Conservation (phyloP, 257 asterid species). For the Verbena officinalis region DNA sequence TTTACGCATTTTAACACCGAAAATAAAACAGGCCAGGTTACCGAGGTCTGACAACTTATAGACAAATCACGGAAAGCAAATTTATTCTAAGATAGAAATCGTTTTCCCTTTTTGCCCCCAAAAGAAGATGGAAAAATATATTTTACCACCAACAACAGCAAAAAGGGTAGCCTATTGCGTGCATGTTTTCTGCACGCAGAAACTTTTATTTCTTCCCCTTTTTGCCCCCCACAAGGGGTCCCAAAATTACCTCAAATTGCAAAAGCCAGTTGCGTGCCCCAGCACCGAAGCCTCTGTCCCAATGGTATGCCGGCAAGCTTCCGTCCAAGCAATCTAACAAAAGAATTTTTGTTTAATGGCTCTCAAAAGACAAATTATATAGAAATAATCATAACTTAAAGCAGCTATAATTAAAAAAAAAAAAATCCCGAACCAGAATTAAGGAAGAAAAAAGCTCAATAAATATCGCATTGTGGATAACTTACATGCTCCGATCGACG, state of each 20-base stretch:
- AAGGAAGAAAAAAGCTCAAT: background rate
- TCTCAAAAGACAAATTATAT: background rate
- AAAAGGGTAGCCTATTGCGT: background rate
- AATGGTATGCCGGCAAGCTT: slow-evolving; percentile 90
- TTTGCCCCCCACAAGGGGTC: slow-evolving; percentile 30
- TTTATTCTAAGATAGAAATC: slow-evolving; percentile 13
- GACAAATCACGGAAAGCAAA: slow-evolving; percentile 24
- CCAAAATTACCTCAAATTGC: slow-evolving; percentile 82
- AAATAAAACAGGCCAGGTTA: slow-evolving; percentile 4
- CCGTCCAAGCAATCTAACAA: slow-evolving; percentile 92
- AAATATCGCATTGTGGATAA: background rate
- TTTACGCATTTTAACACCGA: background rate
- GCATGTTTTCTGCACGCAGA: slow-evolving; percentile 31
- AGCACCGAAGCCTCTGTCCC: slow-evolving; percentile 86
- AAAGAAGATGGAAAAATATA: background rate
- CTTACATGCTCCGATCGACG: slow-evolving; percentile 67
- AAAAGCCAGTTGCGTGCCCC: slow-evolving; percentile 87
- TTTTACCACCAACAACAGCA: slow-evolving; percentile 10
- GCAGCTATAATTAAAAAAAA: background rate
- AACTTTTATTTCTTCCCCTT: slow-evolving; percentile 5
- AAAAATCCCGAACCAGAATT: no score
- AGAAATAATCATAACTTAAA: background rate
- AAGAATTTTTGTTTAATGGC: background rate
- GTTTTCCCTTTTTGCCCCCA: slow-evolving; percentile 33
- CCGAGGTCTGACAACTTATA: slow-evolving; percentile 28